A percentile compares a stretch with the other conserved stretches of the same genome.
Conservation (phyloP, 192 early-diverging fungal species). For the Backusella circina region DNA sequence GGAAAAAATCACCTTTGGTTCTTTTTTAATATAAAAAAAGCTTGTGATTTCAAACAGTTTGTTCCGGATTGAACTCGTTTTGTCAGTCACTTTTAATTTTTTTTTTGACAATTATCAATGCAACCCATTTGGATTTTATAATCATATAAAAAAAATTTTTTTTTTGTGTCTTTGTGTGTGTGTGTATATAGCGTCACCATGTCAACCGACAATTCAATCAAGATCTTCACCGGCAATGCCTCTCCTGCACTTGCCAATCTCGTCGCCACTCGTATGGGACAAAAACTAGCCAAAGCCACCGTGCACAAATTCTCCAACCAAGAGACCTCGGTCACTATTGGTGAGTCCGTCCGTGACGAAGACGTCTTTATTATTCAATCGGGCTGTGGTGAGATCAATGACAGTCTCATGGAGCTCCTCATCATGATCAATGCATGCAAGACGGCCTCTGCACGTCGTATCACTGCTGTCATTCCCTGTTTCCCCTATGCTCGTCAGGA, state of each 20-base stretch:
- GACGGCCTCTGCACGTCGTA: slow-evolving; percentile 83
- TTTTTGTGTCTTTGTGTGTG: too few species aligned
- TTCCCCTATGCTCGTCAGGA: slow-evolving; percentile 96
- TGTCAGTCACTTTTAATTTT: not conserved
- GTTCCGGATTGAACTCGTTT: not conserved
- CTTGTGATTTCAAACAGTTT: not conserved
- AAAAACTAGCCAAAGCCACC: slow-evolving; percentile 85
- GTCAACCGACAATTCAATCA: slow-evolving; percentile 80
- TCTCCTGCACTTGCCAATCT: slow-evolving; percentile 87
- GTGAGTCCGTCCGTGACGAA: slow-evolving; percentile 91
- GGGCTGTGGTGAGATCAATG: slow-evolving; percentile 80
- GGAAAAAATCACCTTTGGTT: not conserved
- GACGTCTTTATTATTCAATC: slow-evolving; percentile 97
- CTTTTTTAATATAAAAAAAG: not conserved
- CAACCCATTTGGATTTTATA: not conserved
- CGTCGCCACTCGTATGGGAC: slow-evolving; percentile 89
- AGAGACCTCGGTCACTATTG: slow-evolving; percentile 72
- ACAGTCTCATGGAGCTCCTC: slow-evolving; percentile 94
- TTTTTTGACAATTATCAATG: not conserved
- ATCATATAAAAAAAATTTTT: not conserved
- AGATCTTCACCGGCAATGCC: slow-evolving; percentile 95
- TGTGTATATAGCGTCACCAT: not conserved
- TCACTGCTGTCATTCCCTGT: slow-evolving; percentile 95
- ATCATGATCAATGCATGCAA: slow-evolving; percentile 97
- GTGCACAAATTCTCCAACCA: slow-evolving; percentile 97